phyloP scores from a whole-genome alignment of 306 rosid species.

The Oxytropis ochrocephala region DNA sequence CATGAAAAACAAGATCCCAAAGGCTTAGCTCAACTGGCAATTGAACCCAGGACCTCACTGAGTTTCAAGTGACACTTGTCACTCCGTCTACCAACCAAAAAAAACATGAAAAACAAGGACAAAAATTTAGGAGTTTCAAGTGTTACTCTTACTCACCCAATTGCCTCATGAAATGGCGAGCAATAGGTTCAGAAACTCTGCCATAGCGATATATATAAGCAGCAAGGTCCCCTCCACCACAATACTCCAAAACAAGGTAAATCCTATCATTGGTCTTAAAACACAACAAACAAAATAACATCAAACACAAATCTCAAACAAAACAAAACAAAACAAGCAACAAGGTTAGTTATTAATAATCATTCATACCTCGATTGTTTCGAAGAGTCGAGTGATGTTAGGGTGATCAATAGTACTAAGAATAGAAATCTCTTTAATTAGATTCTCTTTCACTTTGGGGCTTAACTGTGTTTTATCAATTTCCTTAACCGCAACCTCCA shows the following conservation, averaged over 20 bases:
- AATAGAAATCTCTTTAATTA: conserved; percentile 76
- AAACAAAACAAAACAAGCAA: neutral
- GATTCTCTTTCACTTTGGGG: conserved; percentile 65
- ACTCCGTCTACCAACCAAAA: too few species aligned
- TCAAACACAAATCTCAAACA: neutral
- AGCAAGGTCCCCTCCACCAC: conserved; percentile 87
- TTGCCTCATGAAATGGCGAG: conserved; percentile 86
- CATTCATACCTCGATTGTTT: conserved; percentile 69
- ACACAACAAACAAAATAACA: too few species aligned
- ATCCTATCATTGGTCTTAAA: conserved; percentile 64
- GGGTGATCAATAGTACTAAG: conserved; percentile 78
- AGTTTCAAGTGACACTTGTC: too few species aligned
- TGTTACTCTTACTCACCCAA: conserved; percentile 43
- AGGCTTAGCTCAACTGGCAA: too few species aligned
- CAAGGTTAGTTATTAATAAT: neutral
- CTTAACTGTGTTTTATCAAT: conserved; percentile 54
- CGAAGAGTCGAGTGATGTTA: conserved; percentile 67
- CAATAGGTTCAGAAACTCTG: conserved; percentile 67
- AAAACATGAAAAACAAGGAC: too few species aligned
- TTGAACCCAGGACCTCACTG: too few species aligned
- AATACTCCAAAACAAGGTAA: conserved; percentile 92
- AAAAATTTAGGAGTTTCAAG: neutral
- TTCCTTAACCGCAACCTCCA: conserved; percentile 76
- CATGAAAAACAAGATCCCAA: neutral
- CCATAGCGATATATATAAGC: conserved; percentile 54